Conservation (phyloP, 768 basidiomycete genomes). For the Mycena rosella region DNA sequence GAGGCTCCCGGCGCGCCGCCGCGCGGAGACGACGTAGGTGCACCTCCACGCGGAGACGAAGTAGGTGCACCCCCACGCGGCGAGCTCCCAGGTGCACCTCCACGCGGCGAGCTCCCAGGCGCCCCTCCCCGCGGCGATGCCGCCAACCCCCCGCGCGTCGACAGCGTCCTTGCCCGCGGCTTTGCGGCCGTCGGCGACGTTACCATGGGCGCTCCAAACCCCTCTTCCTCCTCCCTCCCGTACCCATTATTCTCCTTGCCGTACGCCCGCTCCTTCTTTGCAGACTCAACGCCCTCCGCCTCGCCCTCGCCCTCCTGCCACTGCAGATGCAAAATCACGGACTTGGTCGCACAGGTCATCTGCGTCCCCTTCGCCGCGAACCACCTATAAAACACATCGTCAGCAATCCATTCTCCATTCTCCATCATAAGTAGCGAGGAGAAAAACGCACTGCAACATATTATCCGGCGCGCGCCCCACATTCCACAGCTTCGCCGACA, state of each 20-base stretch:
- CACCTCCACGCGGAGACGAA: constrained; percentile 7
- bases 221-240: too few relatives aligned
- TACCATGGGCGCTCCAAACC: too few relatives aligned
- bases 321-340: constrained; percentile 85
- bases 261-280: constrained; percentile 7
- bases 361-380: constrained; percentile 91
- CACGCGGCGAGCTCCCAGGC: constrained; percentile 3
- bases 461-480: constrained; percentile 88
- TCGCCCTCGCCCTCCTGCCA: constrained; percentile 78
- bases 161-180: constrained; percentile 22
- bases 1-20: constrained; percentile 11
- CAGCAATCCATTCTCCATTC: too few relatives aligned
- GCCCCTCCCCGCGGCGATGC: constrained; percentile 16
- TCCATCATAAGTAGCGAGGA: background rate
- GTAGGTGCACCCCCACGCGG: constrained; percentile 7
- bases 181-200: constrained; percentile 31
- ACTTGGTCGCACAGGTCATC: constrained; percentile 94
- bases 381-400: constrained; percentile 76
- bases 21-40: background rate
- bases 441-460: constrained; percentile 78
- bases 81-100: background rate
- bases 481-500: constrained; percentile 77
- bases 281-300: constrained; percentile 4
- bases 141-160: constrained; percentile 24
- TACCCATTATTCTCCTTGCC: constrained; percentile 9